Evolutionary conservation across 2,329 filamentous ascomycete species (phyloP), one percentile per base, ranked within the genome.

Genomic region (Fusarium torulosum): DNA sequence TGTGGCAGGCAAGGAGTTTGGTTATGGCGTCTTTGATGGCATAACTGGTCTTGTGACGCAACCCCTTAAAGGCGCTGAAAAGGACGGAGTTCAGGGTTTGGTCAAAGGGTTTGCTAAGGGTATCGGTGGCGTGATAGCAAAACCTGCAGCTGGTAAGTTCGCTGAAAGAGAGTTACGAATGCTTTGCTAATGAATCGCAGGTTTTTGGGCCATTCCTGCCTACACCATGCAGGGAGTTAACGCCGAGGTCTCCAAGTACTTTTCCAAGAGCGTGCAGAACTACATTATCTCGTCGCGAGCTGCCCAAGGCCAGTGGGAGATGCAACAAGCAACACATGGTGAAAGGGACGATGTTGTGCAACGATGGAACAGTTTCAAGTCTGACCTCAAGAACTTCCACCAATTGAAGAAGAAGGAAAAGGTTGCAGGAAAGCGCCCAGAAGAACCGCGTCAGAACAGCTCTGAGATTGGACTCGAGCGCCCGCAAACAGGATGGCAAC

Each of bases 161-260:
- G 4, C 15, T 19, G 1, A 13, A 35, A 43, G 14, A 11, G 3
- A 5, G 21, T 38, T 7, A 15, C 11, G 19, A 21, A 21, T 21
- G 3, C 8, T 15, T 17, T 53, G 7, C 62, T 60, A 29, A 53
- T 15, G 40, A 17, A 17, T 43, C 14, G 38, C 25, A 59, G 88
- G 85, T 7, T 77, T 91, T 17, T 92, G 88, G 86, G 87, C 87
- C 2, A 78, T 96, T 6, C 92, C 93, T 0, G 94, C 90, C 7
- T 96, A 96, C 74, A 86, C 92, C 5, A 91, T 94, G 83, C 92
- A 94, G 75, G 94, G 94, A 3, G 83, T 96, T 1, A 89, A 95
- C 72, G 91, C 91, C 40, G 91, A 95, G 75, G 84, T 96, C 53
- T 85, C 89, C 63, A 93, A 90, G 66, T 79, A 85, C 44, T 90